Conservation (phyloP, 202 grass and related monocot species). For the Musa balbisiana region DNA sequence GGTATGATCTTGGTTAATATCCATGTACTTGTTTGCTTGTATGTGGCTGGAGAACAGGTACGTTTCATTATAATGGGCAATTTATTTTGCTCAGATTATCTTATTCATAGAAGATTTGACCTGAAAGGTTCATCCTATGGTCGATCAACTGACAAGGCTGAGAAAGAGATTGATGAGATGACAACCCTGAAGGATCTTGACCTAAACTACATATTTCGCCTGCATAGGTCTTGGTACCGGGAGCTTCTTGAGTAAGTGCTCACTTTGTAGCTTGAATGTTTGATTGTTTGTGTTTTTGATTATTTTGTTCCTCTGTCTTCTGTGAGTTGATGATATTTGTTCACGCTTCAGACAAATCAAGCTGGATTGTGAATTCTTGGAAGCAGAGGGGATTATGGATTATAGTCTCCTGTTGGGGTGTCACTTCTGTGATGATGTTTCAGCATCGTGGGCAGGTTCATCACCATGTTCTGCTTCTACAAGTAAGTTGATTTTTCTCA, state of each 20-base stretch:
- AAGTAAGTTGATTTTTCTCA: constrained; percentile 46
- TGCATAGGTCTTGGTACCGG: constrained; percentile 61
- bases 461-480: constrained; percentile 72
- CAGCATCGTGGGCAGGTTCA: constrained; percentile 46
- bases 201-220: constrained; percentile 87
- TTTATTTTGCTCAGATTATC: constrained; percentile 92
- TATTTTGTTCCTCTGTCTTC: neutral
- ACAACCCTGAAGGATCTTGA: constrained; percentile 96
- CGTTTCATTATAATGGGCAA: constrained; percentile 97
- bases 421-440: constrained; percentile 75
- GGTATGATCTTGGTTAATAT: neutral
- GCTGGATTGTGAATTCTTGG: constrained; percentile 86
- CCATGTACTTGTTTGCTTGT: constrained; percentile 3
- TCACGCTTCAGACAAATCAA: constrained; percentile 58
- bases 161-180: constrained; percentile 93
- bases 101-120: constrained; percentile 89
- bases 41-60: constrained; percentile 36
- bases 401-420: constrained; percentile 96
- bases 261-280: neutral
- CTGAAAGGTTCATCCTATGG: constrained; percentile 98
- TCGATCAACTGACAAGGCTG: constrained; percentile 71
- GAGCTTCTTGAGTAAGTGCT: constrained; percentile 86
- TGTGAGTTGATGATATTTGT: constrained; percentile 10
- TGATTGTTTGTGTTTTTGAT: neutral
- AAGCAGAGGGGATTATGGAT: constrained; percentile 95